A percentile compares a stretch with the other conserved stretches of the same genome.
Conservation (phyloP, 352 stramenopile genomes). For the Globisporangium cystogenes region DNA sequence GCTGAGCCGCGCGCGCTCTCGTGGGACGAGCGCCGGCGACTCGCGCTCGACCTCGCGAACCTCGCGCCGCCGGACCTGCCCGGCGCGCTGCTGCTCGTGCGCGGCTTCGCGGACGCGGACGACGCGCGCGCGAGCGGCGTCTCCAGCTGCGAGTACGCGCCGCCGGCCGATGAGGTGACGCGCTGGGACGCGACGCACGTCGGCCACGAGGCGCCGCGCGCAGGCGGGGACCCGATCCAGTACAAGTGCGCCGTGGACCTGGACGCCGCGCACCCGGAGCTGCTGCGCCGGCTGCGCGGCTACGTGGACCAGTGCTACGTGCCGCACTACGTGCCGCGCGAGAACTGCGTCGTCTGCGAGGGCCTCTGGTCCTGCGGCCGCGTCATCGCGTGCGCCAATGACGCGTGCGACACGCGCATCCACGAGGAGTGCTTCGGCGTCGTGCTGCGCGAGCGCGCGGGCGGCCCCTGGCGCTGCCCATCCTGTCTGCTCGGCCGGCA, state of each 20-base stretch:
- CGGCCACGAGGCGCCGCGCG: conserved; percentile 2
- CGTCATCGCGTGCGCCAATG: conserved; percentile 63
- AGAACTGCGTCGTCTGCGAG: conserved; percentile 79
- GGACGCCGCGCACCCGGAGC: conserved; percentile 40
- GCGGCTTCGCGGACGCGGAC: conserved; percentile 25
- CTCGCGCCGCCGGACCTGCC: conserved; percentile 61
- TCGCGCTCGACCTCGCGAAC: conserved; percentile 62
- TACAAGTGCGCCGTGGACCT: conserved; percentile 60
- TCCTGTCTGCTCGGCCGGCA: conserved; percentile 70
- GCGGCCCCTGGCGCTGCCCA: conserved; percentile 70
- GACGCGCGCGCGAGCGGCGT: conserved; percentile 4
- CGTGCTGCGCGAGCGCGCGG: conserved; percentile 38
- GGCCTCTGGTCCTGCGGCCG: conserved; percentile 75
- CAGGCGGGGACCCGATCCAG: conserved; percentile 22
- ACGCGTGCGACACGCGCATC: conserved; percentile 54
- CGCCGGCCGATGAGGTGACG: conserved; percentile 5
- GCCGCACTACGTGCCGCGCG: conserved; percentile 60
- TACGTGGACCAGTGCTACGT: conserved; percentile 82
- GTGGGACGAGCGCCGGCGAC: conserved; percentile 65
- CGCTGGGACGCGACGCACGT: conserved; percentile 18
- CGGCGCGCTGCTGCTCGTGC: conserved; percentile 58
- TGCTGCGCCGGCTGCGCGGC: conserved; percentile 52
- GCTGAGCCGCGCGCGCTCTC: conserved; percentile 16
- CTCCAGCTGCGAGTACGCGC: conserved; percentile 6
- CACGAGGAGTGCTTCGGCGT: conserved; percentile 85